phyloP scores from a whole-genome alignment of 345 rosid species.

The Corymbia maculata region DNA sequence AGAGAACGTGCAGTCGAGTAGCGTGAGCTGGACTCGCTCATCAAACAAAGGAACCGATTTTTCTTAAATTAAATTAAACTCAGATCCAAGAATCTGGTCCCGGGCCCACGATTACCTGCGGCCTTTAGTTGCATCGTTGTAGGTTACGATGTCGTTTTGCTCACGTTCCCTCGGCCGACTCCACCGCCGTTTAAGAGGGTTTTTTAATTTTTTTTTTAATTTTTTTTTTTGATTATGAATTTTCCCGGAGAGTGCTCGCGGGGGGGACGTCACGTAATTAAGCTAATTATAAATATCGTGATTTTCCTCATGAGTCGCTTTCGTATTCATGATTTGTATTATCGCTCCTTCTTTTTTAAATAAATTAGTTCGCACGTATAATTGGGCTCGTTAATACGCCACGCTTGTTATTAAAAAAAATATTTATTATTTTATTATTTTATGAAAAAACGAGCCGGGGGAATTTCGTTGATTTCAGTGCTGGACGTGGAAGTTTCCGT shows the following conservation, averaged over 20 bases:
- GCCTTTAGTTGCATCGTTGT: background rate
- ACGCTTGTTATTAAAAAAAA: background rate
- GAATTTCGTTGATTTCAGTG: background rate
- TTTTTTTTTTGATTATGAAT: background rate
- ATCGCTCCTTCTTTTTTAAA: background rate
- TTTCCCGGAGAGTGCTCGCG: background rate
- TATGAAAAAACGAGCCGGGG: background rate
- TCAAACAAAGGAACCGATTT: background rate
- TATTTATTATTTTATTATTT: background rate
- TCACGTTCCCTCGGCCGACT: background rate
- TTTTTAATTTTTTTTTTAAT: background rate
- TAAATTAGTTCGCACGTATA: background rate
- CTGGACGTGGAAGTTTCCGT: background rate
- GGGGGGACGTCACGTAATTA: background rate
- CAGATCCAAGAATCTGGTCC: background rate
- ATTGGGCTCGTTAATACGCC: background rate
- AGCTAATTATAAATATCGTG: background rate
- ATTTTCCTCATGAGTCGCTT: background rate
- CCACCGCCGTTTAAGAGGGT: background rate
- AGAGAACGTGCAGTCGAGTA: constrained; percentile 21
- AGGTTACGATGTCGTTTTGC: background rate
- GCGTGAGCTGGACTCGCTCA: constrained; percentile 3
- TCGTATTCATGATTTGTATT: background rate
- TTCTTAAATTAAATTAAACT: background rate
- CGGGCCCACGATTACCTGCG: background rate